Evolutionary conservation across 2,329 filamentous ascomycete species (phyloP).

Genomic region (Clarireedia monteithiana): DNA sequence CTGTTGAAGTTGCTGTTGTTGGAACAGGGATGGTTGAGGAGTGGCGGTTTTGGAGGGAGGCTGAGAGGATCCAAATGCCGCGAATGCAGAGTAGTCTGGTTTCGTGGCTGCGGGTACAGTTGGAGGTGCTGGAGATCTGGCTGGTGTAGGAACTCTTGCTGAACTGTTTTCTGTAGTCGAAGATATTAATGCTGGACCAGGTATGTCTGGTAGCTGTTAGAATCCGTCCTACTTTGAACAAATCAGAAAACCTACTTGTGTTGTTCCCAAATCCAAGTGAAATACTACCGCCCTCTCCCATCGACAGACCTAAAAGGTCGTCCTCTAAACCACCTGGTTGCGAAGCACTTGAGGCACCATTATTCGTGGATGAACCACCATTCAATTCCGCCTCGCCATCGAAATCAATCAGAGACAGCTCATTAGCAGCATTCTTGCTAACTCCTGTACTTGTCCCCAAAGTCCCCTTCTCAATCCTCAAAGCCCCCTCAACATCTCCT

Average conservation of each 20-base stretch:
- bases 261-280: constrained; percentile 71
- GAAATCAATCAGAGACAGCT: constrained; percentile 92
- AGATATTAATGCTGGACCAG: constrained; percentile 54
- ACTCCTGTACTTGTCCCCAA: constrained; percentile 59
- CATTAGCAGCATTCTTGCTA: constrained; percentile 59
- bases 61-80: constrained; percentile 45
- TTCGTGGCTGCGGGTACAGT: constrained; percentile 16
- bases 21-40: constrained; percentile 42
- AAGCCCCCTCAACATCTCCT: constrained; percentile 78
- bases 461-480: constrained; percentile 76
- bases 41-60: constrained; percentile 43
- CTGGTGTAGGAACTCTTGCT: constrained; percentile 42
- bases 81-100: constrained; percentile 43
- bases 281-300: constrained; percentile 69
- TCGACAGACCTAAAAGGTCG: constrained; percentile 81
- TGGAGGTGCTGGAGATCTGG: constrained; percentile 24
- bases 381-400: constrained; percentile 56
- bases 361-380: constrained; percentile 37
- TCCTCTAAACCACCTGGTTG: constrained; percentile 67
- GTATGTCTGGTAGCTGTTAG: constrained; percentile 44
- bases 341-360: constrained; percentile 28
- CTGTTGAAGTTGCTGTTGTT: constrained; percentile 31
- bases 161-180: constrained; percentile 54
- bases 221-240: background rate
- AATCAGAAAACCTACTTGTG: constrained; percentile 42